These are phyloP conservation scores for Arthrocladium fulminans DNA, from an alignment of 2,329 filamentous ascomycete genomes.

Conservation along the genomic window DNA sequence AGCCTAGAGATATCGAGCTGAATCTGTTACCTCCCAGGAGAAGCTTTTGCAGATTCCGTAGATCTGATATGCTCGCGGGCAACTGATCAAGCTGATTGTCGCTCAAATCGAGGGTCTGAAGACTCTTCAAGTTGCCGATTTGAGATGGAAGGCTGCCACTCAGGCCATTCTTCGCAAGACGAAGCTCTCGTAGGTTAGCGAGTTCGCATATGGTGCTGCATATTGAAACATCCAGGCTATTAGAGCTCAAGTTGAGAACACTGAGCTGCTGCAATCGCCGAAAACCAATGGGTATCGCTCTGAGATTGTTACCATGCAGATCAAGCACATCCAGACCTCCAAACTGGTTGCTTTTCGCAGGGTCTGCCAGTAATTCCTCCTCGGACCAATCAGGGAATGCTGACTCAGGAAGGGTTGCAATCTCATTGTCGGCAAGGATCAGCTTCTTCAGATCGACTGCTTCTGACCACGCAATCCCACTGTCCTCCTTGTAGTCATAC, in stretches of 20 bases:
- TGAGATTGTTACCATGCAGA: constrained; percentile 73
- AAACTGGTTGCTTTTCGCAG: constrained; percentile 69
- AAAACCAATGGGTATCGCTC: constrained; percentile 64
- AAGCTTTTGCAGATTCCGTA: constrained; percentile 62
- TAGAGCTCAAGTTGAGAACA: constrained; percentile 75
- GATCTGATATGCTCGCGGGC: constrained; percentile 56
- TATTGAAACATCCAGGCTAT: constrained; percentile 63
- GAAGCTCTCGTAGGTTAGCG: constrained; percentile 64
- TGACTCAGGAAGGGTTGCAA: constrained; percentile 62
- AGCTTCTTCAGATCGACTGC: constrained; percentile 78
- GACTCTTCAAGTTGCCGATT: constrained; percentile 55
- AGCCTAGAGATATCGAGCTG: constrained; percentile 50
- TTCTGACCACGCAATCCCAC: constrained; percentile 72
- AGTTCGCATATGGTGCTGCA: constrained; percentile 69
- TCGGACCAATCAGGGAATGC: constrained; percentile 66
- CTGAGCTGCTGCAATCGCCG: constrained; percentile 65
- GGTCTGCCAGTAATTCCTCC: constrained; percentile 50
- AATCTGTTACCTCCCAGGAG: constrained; percentile 73
- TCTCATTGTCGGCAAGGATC: constrained; percentile 80
- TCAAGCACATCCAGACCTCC: constrained; percentile 72
- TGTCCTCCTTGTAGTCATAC: constrained; percentile 66
- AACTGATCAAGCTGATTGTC: constrained; percentile 62
- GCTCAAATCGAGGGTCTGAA: constrained; percentile 76
- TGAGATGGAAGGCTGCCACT: constrained; percentile 56
- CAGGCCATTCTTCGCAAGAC: constrained; percentile 68